phyloP scores from a whole-genome alignment of 129 eudicot genomes.

The Centella asiatica region DNA sequence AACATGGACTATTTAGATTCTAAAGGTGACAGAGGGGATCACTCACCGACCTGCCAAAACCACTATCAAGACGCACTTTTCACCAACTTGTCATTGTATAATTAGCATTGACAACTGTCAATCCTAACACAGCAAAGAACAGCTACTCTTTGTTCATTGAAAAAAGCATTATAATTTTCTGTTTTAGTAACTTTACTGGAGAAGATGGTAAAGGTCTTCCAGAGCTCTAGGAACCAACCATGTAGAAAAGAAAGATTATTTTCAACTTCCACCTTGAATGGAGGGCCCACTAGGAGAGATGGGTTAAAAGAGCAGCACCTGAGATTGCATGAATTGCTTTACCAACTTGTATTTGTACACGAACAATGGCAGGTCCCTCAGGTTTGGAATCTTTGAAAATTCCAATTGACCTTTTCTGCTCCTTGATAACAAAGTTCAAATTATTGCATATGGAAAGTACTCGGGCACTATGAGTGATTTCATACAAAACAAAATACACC shows the following conservation, averaged over 20 bases:
- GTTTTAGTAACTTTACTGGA: constrained; percentile 22
- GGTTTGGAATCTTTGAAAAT: constrained; percentile 12
- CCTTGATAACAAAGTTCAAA: constrained; percentile 14
- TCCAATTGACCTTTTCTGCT: constrained; percentile 23
- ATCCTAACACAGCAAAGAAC: constrained; percentile 34
- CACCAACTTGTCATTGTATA: constrained; percentile 13
- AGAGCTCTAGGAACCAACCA: constrained; percentile 48
- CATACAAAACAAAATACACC: background rate
- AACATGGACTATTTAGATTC: constrained; percentile 21
- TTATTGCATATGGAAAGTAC: constrained; percentile 7
- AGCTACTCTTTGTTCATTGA: constrained; percentile 25
- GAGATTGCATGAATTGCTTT: constrained; percentile 9
- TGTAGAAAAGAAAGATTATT: constrained; percentile 20
- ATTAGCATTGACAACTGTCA: constrained; percentile 1
- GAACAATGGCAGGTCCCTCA: constrained; percentile 37
- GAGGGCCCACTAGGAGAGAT: constrained; percentile 12
- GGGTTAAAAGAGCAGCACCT: background rate
- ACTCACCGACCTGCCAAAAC: constrained; percentile 27
- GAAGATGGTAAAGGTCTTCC: constrained; percentile 38
- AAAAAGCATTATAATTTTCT: constrained; percentile 24
- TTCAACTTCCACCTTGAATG: constrained; percentile 22
- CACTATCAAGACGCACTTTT: constrained; percentile 39
- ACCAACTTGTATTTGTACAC: constrained; percentile 13
- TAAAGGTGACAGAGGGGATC: constrained; percentile 28
- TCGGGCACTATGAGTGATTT: constrained; percentile 31